phyloP scores from a whole-genome alignment of 1,139 yeast genomes.

The Spathaspora sp. region DNA sequence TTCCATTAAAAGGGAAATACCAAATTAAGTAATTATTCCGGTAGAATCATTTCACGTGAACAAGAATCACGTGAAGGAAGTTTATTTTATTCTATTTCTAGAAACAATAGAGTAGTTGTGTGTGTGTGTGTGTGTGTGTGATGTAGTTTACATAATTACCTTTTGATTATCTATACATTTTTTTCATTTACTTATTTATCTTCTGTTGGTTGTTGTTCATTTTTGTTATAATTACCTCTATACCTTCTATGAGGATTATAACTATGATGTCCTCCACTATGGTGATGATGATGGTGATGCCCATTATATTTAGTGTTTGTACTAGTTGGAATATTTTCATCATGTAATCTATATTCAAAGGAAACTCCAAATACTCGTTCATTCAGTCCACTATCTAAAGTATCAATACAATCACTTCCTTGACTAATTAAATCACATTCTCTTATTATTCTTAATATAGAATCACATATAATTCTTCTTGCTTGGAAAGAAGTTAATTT shows the following conservation, averaged over 20 bases:
- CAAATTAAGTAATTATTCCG: not conserved
- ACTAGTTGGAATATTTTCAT: constrained; percentile 15
- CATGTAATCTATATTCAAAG: constrained; percentile 47
- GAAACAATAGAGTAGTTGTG: not conserved
- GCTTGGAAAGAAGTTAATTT: constrained; percentile 47
- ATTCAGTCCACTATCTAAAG: constrained; percentile 35
- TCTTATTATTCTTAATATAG: constrained; percentile 44
- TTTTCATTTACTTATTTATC: too few relatives aligned
- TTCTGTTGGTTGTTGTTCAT: not conserved
- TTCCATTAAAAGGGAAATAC: not conserved
- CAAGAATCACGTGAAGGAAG: not conserved
- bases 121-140: not conserved
- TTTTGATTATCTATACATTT: not conserved
- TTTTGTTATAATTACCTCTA: constrained; percentile 3
- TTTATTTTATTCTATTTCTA: too few relatives aligned
- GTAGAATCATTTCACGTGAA: not conserved
- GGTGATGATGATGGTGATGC: constrained; percentile 5
- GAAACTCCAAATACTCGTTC: constrained; percentile 47
- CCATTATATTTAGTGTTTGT: constrained; percentile 1
- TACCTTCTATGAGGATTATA: constrained; percentile 4
- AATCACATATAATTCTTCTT: constrained; percentile 49
- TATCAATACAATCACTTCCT: constrained; percentile 32
- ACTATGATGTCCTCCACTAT: not conserved
- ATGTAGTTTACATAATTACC: not conserved
- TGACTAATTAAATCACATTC: constrained; percentile 48